Conservation (phyloP, 768 basidiomycete species). For the Agaricus bisporus region DNA sequence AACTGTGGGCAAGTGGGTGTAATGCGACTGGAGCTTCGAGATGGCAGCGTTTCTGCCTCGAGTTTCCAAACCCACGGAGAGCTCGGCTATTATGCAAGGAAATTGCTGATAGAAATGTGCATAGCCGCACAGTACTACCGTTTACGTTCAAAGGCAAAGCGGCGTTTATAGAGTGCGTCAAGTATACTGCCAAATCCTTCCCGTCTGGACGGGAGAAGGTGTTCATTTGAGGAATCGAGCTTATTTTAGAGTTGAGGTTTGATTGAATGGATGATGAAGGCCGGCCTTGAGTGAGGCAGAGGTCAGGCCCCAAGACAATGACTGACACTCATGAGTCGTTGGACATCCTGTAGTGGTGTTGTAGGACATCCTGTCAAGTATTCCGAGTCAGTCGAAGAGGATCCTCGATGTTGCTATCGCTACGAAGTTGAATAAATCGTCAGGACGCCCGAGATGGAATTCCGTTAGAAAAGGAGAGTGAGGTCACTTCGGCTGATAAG, state of each 20-base stretch:
- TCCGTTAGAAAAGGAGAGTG: neutral
- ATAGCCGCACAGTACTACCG: neutral
- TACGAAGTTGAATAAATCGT: neutral
- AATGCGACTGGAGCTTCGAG: constrained; percentile 2
- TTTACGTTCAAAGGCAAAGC: constrained; percentile 8
- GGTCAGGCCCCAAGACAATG: neutral
- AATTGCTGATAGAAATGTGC: constrained; percentile 9
- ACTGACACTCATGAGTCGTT: neutral
- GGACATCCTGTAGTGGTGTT: neutral
- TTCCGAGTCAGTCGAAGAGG: neutral
- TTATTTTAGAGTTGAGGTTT: neutral
- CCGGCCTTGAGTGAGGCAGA: neutral
- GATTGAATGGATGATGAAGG: neutral
- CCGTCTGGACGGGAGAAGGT: neutral
- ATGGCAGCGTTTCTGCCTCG: neutral
- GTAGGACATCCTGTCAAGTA: neutral
- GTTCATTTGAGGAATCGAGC: neutral
- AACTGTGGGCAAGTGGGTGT: neutral
- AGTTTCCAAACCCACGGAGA: constrained; percentile 10
- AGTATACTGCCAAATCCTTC: constrained; percentile 6
- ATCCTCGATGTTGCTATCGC: neutral
- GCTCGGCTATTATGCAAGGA: constrained; percentile 12
- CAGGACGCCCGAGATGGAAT: neutral
- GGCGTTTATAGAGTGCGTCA: constrained; percentile 6
- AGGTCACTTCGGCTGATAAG: neutral